These are phyloP conservation scores for Leccinum uliginosum DNA, from an alignment of 768 basidiomycete genomes.

Conservation along the genomic window DNA sequence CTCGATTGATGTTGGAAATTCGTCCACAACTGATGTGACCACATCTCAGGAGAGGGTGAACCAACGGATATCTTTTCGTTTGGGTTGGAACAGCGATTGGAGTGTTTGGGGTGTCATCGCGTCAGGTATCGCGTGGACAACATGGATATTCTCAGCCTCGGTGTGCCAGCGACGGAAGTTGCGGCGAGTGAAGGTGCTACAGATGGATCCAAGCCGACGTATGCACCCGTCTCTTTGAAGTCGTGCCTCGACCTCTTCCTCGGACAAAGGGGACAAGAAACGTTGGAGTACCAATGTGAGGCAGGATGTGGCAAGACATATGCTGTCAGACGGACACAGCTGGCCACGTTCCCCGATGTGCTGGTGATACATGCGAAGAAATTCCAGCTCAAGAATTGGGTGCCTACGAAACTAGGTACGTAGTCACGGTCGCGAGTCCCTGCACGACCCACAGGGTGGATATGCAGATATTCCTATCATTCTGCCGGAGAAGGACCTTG, in stretches of 20 bases:
- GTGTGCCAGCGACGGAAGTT: slow-evolving; percentile 60
- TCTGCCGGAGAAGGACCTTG: slow-evolving; percentile 58
- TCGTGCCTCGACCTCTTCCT: slow-evolving; percentile 56
- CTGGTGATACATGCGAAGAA: slow-evolving; percentile 89
- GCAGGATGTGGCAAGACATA: slow-evolving; percentile 61
- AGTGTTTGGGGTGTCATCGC: slow-evolving; percentile 72
- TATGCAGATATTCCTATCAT: slow-evolving; percentile 77
- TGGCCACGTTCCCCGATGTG: slow-evolving; percentile 85
- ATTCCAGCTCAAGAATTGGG: slow-evolving; percentile 95
- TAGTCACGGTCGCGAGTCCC: neutral
- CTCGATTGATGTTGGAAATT: neutral
- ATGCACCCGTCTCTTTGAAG: slow-evolving; percentile 55
- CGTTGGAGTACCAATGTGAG: slow-evolving; percentile 78
- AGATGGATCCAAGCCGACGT: slow-evolving; percentile 46
- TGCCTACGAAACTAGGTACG: slow-evolving; percentile 88
- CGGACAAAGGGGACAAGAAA: slow-evolving; percentile 48
- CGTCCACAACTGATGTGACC: neutral
- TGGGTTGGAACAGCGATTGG: slow-evolving; percentile 80
- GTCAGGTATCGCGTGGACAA: slow-evolving; percentile 81
- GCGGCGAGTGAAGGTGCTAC: neutral
- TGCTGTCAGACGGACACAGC: slow-evolving; percentile 67
- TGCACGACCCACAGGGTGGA: neutral
- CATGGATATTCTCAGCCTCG: slow-evolving; percentile 73
- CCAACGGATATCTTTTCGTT: slow-evolving; percentile 77
- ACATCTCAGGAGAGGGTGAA: slow-evolving; percentile 35